phyloP scores from a whole-genome alignment of 2,329 filamentous ascomycete species.

The Albifimbria verrucaria region DNA sequence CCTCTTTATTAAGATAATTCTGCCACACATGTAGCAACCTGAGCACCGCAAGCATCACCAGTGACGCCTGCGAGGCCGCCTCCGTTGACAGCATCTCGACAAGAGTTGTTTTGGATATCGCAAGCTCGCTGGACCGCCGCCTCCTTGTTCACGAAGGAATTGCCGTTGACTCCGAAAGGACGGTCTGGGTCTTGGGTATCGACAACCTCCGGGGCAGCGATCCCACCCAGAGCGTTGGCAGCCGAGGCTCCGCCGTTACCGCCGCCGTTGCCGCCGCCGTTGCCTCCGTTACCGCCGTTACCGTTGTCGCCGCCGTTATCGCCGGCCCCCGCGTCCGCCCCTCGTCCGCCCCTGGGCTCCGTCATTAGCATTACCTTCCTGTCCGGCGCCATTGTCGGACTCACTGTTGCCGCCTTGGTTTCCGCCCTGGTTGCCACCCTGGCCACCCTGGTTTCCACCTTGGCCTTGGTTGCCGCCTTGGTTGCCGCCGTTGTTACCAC shows the following conservation, averaged over 20 bases:
- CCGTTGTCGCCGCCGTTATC: slow-evolving; percentile 4
- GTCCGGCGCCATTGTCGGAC: slow-evolving; percentile 3
- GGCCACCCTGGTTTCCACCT: not conserved
- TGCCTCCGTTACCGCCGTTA: slow-evolving; percentile 8
- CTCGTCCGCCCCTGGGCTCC: slow-evolving; percentile 8
- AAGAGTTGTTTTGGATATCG: slow-evolving; percentile 60
- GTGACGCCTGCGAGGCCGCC: slow-evolving; percentile 38
- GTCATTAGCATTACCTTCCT: slow-evolving; percentile 9
- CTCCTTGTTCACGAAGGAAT: slow-evolving; percentile 53
- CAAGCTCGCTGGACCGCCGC: slow-evolving; percentile 60
- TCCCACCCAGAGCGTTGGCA: slow-evolving; percentile 43
- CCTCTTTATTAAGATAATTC: slow-evolving; percentile 19
- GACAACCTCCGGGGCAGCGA: slow-evolving; percentile 47
- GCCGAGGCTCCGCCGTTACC: slow-evolving; percentile 23
- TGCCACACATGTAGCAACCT: slow-evolving; percentile 43
- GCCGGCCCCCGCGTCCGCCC: slow-evolving; percentile 5
- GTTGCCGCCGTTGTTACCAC: slow-evolving; percentile 7
- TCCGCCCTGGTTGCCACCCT: slow-evolving; percentile 4
- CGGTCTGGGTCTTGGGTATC: slow-evolving; percentile 45
- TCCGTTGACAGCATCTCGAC: slow-evolving; percentile 53
- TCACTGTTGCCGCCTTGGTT: slow-evolving; percentile 2
- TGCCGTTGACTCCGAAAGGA: slow-evolving; percentile 54
- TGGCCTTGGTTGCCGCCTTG: slow-evolving; percentile 8
- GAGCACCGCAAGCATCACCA: slow-evolving; percentile 51
- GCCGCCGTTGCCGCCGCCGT: slow-evolving; percentile 8